These are phyloP conservation scores for Stentor roeselii DNA, from an alignment of 73 alveolate species.

Conservation along the genomic window DNA sequence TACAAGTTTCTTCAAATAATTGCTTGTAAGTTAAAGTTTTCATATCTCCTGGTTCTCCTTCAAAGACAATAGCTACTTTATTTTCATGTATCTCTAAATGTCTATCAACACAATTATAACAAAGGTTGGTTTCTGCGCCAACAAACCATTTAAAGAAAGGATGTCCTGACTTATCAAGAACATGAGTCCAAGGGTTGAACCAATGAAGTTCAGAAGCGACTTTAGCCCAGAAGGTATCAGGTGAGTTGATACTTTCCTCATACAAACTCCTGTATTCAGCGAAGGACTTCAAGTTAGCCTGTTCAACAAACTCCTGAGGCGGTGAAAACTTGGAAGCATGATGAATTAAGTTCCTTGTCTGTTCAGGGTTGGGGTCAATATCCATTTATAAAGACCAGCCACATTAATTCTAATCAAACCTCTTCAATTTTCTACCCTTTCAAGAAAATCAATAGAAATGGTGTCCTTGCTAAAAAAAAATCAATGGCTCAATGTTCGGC, in stretches of 20 bases:
- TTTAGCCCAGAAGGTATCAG: slow-evolving; percentile 58
- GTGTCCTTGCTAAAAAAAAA: too few species aligned
- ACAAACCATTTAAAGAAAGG: slow-evolving; percentile 86
- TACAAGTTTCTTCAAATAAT: slow-evolving; percentile 75
- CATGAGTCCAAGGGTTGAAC: slow-evolving; percentile 51
- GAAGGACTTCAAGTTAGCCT: slow-evolving; percentile 14
- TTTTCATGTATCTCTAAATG: slow-evolving; percentile 76
- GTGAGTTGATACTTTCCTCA: slow-evolving; percentile 19
- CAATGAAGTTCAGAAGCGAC: slow-evolving; percentile 45
- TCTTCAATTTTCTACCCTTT: too few species aligned
- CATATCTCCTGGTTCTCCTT: slow-evolving; percentile 29
- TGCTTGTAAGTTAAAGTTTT: slow-evolving; percentile 77
- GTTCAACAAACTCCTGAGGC: neutral
- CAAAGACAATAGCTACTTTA: slow-evolving; percentile 71
- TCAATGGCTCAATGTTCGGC: too few species aligned
- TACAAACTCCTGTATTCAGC: slow-evolving; percentile 3
- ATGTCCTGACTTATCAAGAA: slow-evolving; percentile 50
- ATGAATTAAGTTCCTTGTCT: neutral
- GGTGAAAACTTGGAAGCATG: neutral
- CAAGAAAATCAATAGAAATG: too few species aligned
- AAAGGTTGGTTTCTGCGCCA: slow-evolving; percentile 89
- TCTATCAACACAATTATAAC: slow-evolving; percentile 97
- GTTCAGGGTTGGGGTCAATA: neutral
- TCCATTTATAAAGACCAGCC: too few species aligned
- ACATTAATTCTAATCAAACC: too few species aligned